phyloP scores from a whole-genome alignment of 305 asterid species.

The Plantago lanceolata region DNA sequence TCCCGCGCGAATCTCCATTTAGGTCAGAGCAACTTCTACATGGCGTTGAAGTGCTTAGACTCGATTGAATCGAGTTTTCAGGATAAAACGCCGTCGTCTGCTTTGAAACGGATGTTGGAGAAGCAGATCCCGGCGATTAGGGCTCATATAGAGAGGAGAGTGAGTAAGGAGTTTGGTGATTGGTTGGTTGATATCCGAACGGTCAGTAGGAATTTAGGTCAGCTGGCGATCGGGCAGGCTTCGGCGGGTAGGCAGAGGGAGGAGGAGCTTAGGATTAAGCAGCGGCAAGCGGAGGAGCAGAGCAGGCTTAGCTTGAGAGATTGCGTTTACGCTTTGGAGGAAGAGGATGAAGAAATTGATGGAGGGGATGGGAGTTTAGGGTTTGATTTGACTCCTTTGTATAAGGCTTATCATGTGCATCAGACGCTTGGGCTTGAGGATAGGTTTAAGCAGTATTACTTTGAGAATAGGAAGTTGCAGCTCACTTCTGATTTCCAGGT shows the following conservation, averaged over 20 bases:
- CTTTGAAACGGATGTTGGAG: slow-evolving; percentile 70
- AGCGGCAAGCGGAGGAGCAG: slow-evolving; percentile 97
- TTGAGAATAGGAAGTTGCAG: slow-evolving; percentile 89
- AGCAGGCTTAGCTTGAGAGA: slow-evolving; percentile 80
- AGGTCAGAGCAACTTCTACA: slow-evolving; percentile 53
- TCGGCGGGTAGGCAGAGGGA: slow-evolving; percentile 93
- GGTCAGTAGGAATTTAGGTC: slow-evolving; percentile 82
- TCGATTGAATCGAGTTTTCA: slow-evolving; percentile 55
- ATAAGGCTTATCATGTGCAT: slow-evolving; percentile 77
- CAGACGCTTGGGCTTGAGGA: slow-evolving; percentile 83
- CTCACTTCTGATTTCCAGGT: slow-evolving; percentile 94
- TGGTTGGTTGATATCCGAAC: slow-evolving; percentile 91
- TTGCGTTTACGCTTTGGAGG: slow-evolving; percentile 74
- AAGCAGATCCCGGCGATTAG: slow-evolving; percentile 89
- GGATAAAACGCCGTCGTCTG: slow-evolving; percentile 57
- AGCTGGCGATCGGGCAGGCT: slow-evolving; percentile 93
- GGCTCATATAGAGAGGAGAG: slow-evolving; percentile 63
- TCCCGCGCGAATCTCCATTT: slow-evolving; percentile 68
- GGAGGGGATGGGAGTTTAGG: slow-evolving; percentile 59
- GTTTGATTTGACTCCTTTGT: slow-evolving; percentile 81
- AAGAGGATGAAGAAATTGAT: slow-evolving; percentile 72
- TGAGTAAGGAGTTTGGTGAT: slow-evolving; percentile 82
- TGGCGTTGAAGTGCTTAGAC: slow-evolving; percentile 86
- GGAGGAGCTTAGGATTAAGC: slow-evolving; percentile 82
- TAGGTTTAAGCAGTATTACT: slow-evolving; percentile 77